Conservation (phyloP, 2,329 filamentous ascomycete species). For the Chaetomium globosum region DNA sequence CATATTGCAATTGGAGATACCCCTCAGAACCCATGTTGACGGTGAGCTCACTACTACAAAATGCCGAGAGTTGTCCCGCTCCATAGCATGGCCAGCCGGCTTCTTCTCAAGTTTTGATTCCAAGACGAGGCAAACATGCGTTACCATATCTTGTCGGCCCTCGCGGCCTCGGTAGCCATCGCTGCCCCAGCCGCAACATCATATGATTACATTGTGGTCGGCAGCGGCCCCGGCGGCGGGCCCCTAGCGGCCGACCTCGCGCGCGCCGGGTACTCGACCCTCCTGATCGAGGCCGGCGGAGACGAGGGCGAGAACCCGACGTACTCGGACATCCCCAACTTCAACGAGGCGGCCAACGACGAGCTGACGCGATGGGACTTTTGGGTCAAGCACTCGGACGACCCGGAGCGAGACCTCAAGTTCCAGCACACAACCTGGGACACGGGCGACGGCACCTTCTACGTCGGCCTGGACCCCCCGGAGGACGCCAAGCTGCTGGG, state of each 20-base stretch:
- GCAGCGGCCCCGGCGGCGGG: conserved; percentile 63
- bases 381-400: conserved; percentile 60
- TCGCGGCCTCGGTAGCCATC: conserved; percentile 31
- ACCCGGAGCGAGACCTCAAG: conserved; percentile 52
- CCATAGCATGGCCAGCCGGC: not conserved
- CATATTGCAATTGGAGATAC: conserved; percentile 25
- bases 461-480: conserved; percentile 47
- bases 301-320: conserved; percentile 55
- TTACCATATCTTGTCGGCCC: conserved; percentile 32
- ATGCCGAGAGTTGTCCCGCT: not conserved
- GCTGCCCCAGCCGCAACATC: conserved; percentile 23
- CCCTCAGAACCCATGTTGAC: not conserved
- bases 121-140: conserved; percentile 26
- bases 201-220: conserved; percentile 65
- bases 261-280: conserved; percentile 59
- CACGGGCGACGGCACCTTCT: conserved; percentile 43
- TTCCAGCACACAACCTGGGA: conserved; percentile 57
- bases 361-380: conserved; percentile 57
- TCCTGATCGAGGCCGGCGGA: conserved; percentile 64
- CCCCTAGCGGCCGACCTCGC: conserved; percentile 62
- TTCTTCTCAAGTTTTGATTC: not conserved
- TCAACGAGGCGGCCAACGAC: conserved; percentile 55
- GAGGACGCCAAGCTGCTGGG: conserved; percentile 47
- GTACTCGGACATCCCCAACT: conserved; percentile 53
- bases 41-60: not conserved